Evolutionary conservation across 768 basidiomycete genomes (phyloP).

Genomic region (Crassisporium funariophilum): DNA sequence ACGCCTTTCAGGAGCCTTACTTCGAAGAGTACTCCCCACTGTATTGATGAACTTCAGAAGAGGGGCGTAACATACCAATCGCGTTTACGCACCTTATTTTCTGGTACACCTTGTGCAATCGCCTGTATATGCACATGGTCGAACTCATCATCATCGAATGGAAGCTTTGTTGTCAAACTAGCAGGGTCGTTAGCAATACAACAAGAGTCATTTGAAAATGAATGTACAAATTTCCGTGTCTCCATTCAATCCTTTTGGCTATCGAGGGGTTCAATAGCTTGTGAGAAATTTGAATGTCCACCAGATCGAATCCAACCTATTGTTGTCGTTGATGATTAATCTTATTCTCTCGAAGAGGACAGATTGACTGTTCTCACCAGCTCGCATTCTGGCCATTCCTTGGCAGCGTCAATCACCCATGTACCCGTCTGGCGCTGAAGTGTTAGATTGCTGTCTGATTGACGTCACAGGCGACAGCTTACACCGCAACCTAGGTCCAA

Average conservation of each 20-base stretch:
- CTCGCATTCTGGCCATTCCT: slow-evolving; percentile 64
- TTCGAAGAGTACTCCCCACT: slow-evolving; percentile 74
- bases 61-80: slow-evolving; percentile 3
- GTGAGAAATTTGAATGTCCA: slow-evolving; percentile 69
- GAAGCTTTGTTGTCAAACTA: slow-evolving; percentile 74
- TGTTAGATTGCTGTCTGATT: no score
- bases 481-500: slow-evolving; percentile 80
- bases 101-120: slow-evolving; percentile 69
- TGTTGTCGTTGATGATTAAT: background rate
- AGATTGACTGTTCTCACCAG: slow-evolving; percentile 49
- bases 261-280: slow-evolving; percentile 51
- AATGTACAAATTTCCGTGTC: slow-evolving; percentile 75
- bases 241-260: slow-evolving; percentile 65
- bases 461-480: slow-evolving; percentile 28
- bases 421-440: slow-evolving; percentile 67
- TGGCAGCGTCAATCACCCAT: slow-evolving; percentile 75
- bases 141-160: slow-evolving; percentile 82
- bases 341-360: background rate
- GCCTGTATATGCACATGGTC: slow-evolving; percentile 76
- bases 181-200: slow-evolving; percentile 2
- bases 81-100: slow-evolving; percentile 60
- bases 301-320: slow-evolving; percentile 80
- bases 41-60: slow-evolving; percentile 8
- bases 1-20: slow-evolving; percentile 34
- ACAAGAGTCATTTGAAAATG: background rate